Evolutionary conservation across 2,329 filamentous ascomycete species (phyloP), one percentile per base, ranked within the genome.

Genomic region (Xylaria sp.): DNA sequence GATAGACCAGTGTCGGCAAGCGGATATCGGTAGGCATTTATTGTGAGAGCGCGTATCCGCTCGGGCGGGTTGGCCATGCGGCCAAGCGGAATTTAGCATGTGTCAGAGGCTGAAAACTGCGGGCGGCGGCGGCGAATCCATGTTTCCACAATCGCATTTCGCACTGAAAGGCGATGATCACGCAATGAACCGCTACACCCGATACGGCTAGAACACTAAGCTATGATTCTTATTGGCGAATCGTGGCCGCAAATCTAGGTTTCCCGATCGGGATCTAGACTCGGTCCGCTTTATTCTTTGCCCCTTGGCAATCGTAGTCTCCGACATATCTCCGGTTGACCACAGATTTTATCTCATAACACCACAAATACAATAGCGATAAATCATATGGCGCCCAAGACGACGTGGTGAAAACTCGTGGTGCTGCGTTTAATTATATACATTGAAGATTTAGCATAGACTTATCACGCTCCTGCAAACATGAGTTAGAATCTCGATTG

Each of bases 51-150:
- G 6, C 23, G 51, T 63, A 70, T 60, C 69, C 66, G 66, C 60
- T 73, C 69, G 69, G 66, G 66, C 69, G 69, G 69, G 62, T 69
- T 69, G 52, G 69, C 66, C 41, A 66, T 56, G 62, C 48, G 65
- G 67, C 65, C 63, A 67, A 46, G 51, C 62, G 69, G 69, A 46
- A 62, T 57, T 61, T 57, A 57, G 69, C 56, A 68, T 61, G 48
- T 63, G 59, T 41, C 25, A 65, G 66, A 67, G 64, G 69, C 60
- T 67, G 64, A 69, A 59, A 65, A 56, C 2, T 34, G 56, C 62
- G 25, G 8, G 8, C 34, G 34, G 20, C 23, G 50, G 54, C 52
- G 56, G 44, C 52, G 51, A 60, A 66, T 64, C 66, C 28, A 25
- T 28, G 23, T 41, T 59, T 41, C 25, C 18, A 48, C 64, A 64